Conservation (phyloP, 1,139 yeast species). For the Pichia sp. region DNA sequence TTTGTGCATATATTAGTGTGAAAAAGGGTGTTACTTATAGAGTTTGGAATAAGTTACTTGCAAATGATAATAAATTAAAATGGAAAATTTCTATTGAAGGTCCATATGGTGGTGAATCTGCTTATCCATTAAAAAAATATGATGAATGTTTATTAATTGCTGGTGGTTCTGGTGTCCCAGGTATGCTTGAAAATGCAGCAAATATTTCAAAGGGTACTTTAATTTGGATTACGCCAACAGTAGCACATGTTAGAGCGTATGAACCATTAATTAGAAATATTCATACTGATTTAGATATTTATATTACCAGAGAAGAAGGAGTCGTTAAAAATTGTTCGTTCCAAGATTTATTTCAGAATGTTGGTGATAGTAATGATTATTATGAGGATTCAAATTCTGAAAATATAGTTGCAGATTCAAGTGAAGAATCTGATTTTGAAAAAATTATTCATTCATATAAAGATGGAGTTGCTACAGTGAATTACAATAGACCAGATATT, state of each 20-base stretch:
- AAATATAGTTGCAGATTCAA: slow-evolving; percentile 4
- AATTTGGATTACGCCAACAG: slow-evolving; percentile 14
- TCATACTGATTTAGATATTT: slow-evolving; percentile 11
- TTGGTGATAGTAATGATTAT: too few species aligned
- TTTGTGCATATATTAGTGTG: slow-evolving; percentile 31
- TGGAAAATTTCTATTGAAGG: slow-evolving; percentile 15
- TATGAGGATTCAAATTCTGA: slow-evolving; percentile 6
- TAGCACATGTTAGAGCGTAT: slow-evolving; percentile 7
- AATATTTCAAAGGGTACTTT: slow-evolving; percentile 20
- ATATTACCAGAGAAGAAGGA: slow-evolving; percentile 14
- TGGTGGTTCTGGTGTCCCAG: slow-evolving; percentile 71
- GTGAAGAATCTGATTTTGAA: slow-evolving; percentile 3
- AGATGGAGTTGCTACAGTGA: slow-evolving; percentile 18
- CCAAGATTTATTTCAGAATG: not conserved
- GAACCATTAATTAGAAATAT: slow-evolving; percentile 3
- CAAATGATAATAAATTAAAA: slow-evolving; percentile 13
- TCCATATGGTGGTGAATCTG: slow-evolving; percentile 14
- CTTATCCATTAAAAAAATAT: slow-evolving; percentile 34
- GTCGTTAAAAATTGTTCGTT: not conserved
- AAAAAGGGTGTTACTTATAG: slow-evolving; percentile 28
- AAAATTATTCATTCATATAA: not conserved
- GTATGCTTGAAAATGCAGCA: slow-evolving; percentile 36
- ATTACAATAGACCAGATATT: slow-evolving; percentile 40
- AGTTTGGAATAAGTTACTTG: slow-evolving; percentile 21
- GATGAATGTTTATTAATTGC: slow-evolving; percentile 50